Evolutionary conservation across 805 yeast genomes (phyloP).

Genomic region (Myxozyma monticola): DNA sequence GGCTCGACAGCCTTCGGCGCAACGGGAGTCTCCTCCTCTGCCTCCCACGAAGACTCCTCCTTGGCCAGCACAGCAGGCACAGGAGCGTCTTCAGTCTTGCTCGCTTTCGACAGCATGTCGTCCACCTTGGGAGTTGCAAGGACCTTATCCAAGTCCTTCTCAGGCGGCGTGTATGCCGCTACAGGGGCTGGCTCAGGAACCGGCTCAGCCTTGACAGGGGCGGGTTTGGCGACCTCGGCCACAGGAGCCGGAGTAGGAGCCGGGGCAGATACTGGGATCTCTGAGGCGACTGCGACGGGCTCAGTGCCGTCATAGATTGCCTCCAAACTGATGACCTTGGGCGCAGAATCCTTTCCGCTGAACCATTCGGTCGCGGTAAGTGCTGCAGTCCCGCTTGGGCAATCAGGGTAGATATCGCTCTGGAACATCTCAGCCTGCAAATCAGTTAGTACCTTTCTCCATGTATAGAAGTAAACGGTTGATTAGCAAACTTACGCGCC

Average conservation of each 20-base stretch:
- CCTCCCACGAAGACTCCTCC: constrained; percentile 42
- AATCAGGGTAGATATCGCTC: constrained; percentile 88
- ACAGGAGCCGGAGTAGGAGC: constrained; percentile 17
- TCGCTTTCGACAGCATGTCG: constrained; percentile 51
- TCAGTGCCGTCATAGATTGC: constrained; percentile 49
- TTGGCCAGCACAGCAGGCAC: constrained; percentile 28
- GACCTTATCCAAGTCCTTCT: constrained; percentile 51
- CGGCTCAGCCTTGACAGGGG: constrained; percentile 14
- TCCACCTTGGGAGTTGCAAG: constrained; percentile 51
- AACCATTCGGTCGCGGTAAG: constrained; percentile 77
- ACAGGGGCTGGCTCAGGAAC: constrained; percentile 35
- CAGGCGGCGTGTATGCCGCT: constrained; percentile 39
- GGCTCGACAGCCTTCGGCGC: constrained; percentile 7
- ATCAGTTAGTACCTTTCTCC: not conserved
- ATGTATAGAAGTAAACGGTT: too few species aligned
- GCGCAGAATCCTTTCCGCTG: constrained; percentile 74
- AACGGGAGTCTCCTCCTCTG: constrained; percentile 34
- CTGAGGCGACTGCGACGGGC: constrained; percentile 19
- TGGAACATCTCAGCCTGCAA: constrained; percentile 87
- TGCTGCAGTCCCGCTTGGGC: constrained; percentile 79
- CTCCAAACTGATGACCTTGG: constrained; percentile 73
- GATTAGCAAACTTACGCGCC: too few species aligned
- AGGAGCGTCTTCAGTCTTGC: constrained; percentile 42
- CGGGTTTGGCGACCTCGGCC: constrained; percentile 23
- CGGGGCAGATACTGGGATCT: constrained; percentile 19